phyloP scores from a whole-genome alignment of 768 basidiomycete species.

The Lactarius sp. region DNA sequence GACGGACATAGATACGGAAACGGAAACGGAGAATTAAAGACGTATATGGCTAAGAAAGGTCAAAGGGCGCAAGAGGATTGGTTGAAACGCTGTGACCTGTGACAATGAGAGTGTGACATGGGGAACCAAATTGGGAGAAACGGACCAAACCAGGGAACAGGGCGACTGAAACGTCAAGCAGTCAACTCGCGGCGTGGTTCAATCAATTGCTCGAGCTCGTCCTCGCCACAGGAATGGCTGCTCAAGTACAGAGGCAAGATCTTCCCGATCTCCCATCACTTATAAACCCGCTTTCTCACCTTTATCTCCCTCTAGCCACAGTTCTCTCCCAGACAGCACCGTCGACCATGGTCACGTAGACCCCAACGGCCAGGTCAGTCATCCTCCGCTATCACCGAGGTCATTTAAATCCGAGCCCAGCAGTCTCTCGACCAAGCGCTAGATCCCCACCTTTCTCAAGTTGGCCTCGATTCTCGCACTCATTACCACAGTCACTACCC shows the following conservation, averaged over 20 bases:
- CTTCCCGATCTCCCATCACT: conserved; percentile 23
- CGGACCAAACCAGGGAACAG: conserved; percentile 21
- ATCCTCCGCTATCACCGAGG: conserved; percentile 10
- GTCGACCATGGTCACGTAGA: conserved; percentile 27
- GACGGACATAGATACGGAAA: conserved; percentile 27
- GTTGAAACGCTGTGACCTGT: conserved; percentile 29
- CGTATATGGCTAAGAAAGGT: conserved; percentile 61
- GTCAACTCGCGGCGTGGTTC: conserved; percentile 24
- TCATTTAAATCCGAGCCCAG: conserved; percentile 18
- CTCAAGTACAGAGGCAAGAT: conserved; percentile 27
- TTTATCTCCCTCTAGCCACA: conserved; percentile 23
- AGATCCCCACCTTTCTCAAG: conserved; percentile 26
- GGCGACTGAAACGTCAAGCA: conserved; percentile 23
- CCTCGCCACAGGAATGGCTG: conserved; percentile 25
- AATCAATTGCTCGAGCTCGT: conserved; percentile 19
- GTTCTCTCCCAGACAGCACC: conserved; percentile 23
- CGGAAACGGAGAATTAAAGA: conserved; percentile 37
- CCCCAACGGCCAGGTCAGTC: conserved; percentile 25
- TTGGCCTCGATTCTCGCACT: conserved; percentile 25
- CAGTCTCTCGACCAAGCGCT: conserved; percentile 26
- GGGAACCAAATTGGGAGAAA: conserved; percentile 11
- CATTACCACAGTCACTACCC: conserved; percentile 26
- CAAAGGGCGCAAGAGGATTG: conserved; percentile 3
- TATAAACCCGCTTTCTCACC: conserved; percentile 21
- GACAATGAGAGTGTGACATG: conserved; percentile 10